Base-by-base conservation (phyloP, 2,329 filamentous ascomycete genomes). In the Curvularia hawaiiensis region DNA sequence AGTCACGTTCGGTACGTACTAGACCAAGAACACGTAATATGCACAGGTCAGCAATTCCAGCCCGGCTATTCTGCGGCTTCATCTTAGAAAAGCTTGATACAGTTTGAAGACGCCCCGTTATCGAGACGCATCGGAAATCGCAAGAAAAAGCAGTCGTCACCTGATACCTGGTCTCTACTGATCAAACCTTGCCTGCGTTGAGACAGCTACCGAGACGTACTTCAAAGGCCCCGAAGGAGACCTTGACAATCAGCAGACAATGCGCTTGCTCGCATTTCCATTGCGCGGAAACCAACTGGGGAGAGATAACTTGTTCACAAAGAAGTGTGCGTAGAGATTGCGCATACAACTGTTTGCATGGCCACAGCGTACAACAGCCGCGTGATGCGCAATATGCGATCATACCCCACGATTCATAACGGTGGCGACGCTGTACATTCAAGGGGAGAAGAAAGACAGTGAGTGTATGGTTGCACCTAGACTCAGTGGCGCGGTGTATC, bases 11-110 rank as follows among this genome's bases (percentile, higher is more conserved):
- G 26, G 26, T 28, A 26, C 56, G 56, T n/a, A 52, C 55, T 26
- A 69, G 49, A 28, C 58, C 61, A 68, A 60, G n/a, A 54, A 56
- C 18, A 46, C 38, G 62, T 64, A 67, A 41, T 67, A 53, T 14
- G 58, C 65, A 50, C 24, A 51, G 7, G 45, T 54, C 26, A 49
- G 28, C 59, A 59, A 56, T 1, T 33, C 22, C 40, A 40, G 16
- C 30, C 10, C 28, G 22, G 49, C 9, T 33, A 6, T 18, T 12
- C 4, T n/a, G 28, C 11, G 3, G 14, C n/a, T 26, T 39, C 16
- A 18, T 12, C 9, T n/a, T 18, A 11, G 22, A 18, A 28, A 39
- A 4, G 6, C 31, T 18, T 20, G 9, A 9, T 20, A 8, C 22
- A 39, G 10, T 12, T 4, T 14, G 39, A 22, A 10, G 14, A 14